Conservation (phyloP, 2,329 filamentous ascomycete species). For the Huntiella decipiens region DNA sequence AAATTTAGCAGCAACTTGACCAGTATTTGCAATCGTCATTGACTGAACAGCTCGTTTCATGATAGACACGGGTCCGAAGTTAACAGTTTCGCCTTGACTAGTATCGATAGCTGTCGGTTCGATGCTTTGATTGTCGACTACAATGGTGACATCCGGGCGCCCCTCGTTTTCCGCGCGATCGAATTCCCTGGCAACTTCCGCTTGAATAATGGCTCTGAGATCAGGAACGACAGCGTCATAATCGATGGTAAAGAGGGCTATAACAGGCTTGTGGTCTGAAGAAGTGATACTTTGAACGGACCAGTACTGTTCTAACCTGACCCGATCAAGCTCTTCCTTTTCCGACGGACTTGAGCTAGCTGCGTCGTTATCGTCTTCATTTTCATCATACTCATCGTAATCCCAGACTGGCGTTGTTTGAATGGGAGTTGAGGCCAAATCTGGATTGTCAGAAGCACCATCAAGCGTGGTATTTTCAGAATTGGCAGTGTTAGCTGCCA, state of each 20-base stretch:
- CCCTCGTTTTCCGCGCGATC: conserved; percentile 86
- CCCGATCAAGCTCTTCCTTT: conserved; percentile 16
- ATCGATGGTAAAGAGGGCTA: conserved; percentile 62
- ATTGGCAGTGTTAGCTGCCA: conserved; percentile 51
- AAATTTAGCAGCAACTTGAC: conserved; percentile 61
- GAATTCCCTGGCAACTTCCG: conserved; percentile 71
- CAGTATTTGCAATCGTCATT: conserved; percentile 82
- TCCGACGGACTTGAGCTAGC: not conserved
- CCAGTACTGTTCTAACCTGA: conserved; percentile 48
- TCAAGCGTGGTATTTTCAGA: conserved; percentile 16
- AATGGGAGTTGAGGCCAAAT: conserved; percentile 30
- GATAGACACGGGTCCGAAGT: conserved; percentile 62
- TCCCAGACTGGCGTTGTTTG: conserved; percentile 17
- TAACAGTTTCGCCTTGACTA: conserved; percentile 37
- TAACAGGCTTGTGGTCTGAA: conserved; percentile 87
- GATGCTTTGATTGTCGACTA: conserved; percentile 45
- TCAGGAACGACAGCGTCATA: conserved; percentile 78
- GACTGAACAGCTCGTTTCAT: conserved; percentile 43
- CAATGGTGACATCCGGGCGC: conserved; percentile 61
- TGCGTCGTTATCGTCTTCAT: conserved; percentile 1
- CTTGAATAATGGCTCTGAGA: conserved; percentile 64
- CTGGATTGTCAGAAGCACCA: conserved; percentile 23
- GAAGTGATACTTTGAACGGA: conserved; percentile 80
- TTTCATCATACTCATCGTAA: conserved; percentile 10
- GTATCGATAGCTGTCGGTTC: conserved; percentile 13